These are phyloP conservation scores for Sequoiadendron giganteum DNA, from an alignment of 75 land plant genomes.

Conservation along the genomic window DNA sequence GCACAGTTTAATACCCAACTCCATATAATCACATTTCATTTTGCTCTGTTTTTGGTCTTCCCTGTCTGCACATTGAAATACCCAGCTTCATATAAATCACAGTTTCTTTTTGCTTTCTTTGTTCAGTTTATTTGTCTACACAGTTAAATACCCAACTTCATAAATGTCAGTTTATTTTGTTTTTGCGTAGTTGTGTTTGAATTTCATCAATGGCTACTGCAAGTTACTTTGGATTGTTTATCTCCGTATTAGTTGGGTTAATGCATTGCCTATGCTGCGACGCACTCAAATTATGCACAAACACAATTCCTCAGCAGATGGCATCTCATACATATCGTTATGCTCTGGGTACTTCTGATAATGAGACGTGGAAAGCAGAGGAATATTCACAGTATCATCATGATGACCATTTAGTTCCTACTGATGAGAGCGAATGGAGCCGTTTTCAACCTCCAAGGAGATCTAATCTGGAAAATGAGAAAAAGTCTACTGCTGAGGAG, in stretches of 20 bases:
- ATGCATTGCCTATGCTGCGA: background rate
- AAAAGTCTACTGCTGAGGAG: background rate
- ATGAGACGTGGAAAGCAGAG: constrained; percentile 40
- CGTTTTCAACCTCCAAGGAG: constrained; percentile 20
- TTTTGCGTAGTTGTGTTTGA: background rate
- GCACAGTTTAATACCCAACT: background rate
- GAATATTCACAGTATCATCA: constrained; percentile 19
- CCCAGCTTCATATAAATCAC: background rate
- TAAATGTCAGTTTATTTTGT: background rate
- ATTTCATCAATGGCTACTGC: background rate
- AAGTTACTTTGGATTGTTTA: background rate
- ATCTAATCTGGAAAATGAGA: background rate
- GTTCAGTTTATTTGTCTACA: background rate
- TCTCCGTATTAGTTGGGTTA: background rate
- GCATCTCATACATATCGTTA: constrained; percentile 59
- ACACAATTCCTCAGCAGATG: constrained; percentile 41
- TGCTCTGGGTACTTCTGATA: constrained; percentile 29
- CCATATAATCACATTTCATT: background rate
- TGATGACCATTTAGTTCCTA: constrained; percentile 32
- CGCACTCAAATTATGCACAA: constrained; percentile 65
- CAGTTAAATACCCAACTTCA: background rate
- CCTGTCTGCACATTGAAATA: background rate
- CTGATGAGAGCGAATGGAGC: constrained; percentile 40
- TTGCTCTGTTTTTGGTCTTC: background rate
- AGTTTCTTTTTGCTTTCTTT: too few species aligned